phyloP scores from a whole-genome alignment of 1,284 basidiomycete genomes.

The Puccinia polysora region DNA sequence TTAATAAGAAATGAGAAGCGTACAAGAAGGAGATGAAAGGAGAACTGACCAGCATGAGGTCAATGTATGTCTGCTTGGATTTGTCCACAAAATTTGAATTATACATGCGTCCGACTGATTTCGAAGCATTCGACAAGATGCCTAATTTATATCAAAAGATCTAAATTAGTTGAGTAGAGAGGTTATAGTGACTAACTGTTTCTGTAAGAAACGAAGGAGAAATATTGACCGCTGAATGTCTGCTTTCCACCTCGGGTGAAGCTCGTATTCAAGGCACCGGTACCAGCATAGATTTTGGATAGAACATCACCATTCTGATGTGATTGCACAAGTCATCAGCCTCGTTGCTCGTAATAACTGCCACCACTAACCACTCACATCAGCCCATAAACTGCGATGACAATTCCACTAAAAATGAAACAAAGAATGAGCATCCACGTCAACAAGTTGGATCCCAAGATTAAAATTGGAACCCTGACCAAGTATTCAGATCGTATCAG shows the following conservation, averaged over 20 bases:
- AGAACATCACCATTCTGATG: conserved; percentile 72
- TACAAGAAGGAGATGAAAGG: neutral
- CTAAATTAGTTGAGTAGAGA: conserved; percentile 50
- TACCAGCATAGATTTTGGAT: conserved; percentile 88
- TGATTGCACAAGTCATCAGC: neutral
- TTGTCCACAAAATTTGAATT: conserved; percentile 98
- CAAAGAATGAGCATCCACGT: no score
- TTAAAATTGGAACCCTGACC: conserved; percentile 55
- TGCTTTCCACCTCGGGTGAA: conserved; percentile 91
- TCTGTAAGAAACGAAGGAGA: neutral
- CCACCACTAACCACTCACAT: conserved; percentile 53
- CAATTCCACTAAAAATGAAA: conserved; percentile 72
- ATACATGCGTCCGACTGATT: conserved; percentile 84
- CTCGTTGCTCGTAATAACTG: neutral
- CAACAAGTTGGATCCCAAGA: no score
- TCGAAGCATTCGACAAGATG: conserved; percentile 88
- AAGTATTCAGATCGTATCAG: conserved; percentile 35
- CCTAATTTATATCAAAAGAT: conserved; percentile 56
- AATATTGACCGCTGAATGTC: conserved; percentile 56
- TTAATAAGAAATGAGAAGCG: neutral
- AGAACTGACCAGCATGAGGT: conserved; percentile 75
- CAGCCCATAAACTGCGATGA: conserved; percentile 92
- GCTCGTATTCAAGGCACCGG: conserved; percentile 89
- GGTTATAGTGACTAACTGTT: conserved; percentile 56
- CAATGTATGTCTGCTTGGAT: conserved; percentile 87